Base-by-base conservation (phyloP, 495 filamentous ascomycete genomes). In the Penicillium subrubescens region DNA sequence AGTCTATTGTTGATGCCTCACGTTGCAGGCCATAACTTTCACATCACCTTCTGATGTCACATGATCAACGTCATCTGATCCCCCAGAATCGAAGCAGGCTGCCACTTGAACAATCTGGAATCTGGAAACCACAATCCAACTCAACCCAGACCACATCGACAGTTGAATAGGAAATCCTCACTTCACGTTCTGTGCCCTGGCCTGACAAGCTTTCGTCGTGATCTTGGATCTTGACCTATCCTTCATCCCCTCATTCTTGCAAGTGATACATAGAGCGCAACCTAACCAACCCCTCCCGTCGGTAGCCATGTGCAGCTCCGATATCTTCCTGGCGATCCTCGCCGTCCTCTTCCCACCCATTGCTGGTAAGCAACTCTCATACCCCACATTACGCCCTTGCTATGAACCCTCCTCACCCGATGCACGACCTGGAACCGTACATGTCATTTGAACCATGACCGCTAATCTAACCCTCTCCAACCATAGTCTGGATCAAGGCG, bases 261-360 rank as follows among this genome's bases (percentile, higher is more conserved):
- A 64, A 50, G 63, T 61, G 67, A 69, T 31, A 52, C 48, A 51
- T 66, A 69, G 57, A 66, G 59, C 67, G 60, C 53, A 66, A 59
- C 15, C 52, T 21, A 29, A 35, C 55, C 33, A 51, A 51, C 48
- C 56, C 57, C 37, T 46, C n/a, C 51, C 25, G 46, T 43, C 48
- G 59, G 64, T 65, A 67, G 71, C 60, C 68, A 88, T 84, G 82
- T 87, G 84, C 73, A 92, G 92, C 80, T 87, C 90, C 61, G 95
- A 99, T 80, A 83, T 92, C 66, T 97, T 98, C 79, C 89, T 99
- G 68, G 92, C 85, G 75, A 72, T 97, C 35, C 77, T 99, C 68
- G 92, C 94, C 69, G 84, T 98, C 71, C 86, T 99, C 73, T 98
- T 99, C 81, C 95, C 95, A 15, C 95, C 95, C 33, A 83, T 99